Evolutionary conservation across 1,139 yeast species (phyloP).

Genomic region (Sugiyamaella pinicola): DNA sequence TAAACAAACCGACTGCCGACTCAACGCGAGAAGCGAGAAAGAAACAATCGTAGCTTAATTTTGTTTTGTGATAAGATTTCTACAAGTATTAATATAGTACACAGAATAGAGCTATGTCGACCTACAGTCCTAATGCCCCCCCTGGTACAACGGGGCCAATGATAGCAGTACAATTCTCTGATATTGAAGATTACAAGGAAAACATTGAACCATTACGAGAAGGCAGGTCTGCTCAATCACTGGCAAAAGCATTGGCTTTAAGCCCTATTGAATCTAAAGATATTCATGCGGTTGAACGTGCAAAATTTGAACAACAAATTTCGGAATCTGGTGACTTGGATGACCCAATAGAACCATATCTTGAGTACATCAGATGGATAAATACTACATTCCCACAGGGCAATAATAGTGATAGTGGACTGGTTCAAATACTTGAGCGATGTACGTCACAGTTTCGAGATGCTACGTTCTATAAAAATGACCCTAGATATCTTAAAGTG

Average conservation of each 20-base stretch:
- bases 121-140: too few relatives aligned
- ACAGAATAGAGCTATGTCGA: background rate
- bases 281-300: constrained; percentile 30
- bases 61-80: too few relatives aligned
- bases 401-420: constrained; percentile 63
- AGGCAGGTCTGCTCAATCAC: constrained; percentile 69
- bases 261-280: constrained; percentile 27
- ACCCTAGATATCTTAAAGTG: constrained; percentile 71
- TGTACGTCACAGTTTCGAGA: constrained; percentile 74
- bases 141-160: too few relatives aligned
- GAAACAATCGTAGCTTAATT: too few relatives aligned
- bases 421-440: constrained; percentile 65
- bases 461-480: constrained; percentile 69
- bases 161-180: constrained; percentile 23
- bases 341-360: constrained; percentile 76
- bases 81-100: too few relatives aligned
- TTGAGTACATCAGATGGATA: constrained; percentile 76
- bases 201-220: constrained; percentile 69
- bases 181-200: constrained; percentile 74
- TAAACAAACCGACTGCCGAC: too few relatives aligned
- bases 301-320: constrained; percentile 50
- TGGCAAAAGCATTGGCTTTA: constrained; percentile 50
- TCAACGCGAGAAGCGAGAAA: too few relatives aligned
- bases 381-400: constrained; percentile 70
- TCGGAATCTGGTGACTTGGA: constrained; percentile 60